These are phyloP conservation scores for Metschnikowia proteae DNA, from an alignment of 805 yeast species.

Conservation along the genomic window DNA sequence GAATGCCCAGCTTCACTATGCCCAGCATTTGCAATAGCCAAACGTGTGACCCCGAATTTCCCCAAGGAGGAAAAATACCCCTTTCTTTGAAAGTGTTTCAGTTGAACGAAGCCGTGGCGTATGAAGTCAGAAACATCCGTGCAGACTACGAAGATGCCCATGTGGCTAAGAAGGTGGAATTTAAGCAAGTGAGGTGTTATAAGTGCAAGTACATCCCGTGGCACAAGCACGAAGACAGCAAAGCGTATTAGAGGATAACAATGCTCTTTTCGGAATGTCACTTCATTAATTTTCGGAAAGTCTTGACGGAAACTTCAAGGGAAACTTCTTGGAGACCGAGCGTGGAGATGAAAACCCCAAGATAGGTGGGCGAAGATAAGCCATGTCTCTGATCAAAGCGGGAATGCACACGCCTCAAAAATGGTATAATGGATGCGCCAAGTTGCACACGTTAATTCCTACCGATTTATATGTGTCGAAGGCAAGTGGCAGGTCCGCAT, in stretches of 20 bases:
- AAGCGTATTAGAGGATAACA: too few relatives aligned
- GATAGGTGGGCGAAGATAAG: too few relatives aligned
- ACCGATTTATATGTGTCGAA: too few relatives aligned
- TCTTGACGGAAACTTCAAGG: too few relatives aligned
- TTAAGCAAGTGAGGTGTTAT: slow-evolving; percentile 12
- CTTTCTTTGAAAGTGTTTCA: slow-evolving; percentile 10
- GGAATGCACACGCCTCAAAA: too few relatives aligned
- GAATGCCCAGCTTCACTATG: background rate
- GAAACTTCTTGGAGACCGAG: too few relatives aligned
- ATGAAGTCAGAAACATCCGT: slow-evolving; percentile 12
- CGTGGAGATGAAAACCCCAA: too few relatives aligned
- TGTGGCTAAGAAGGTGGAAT: slow-evolving; percentile 9
- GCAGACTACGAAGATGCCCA: slow-evolving; percentile 12
- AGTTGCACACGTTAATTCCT: too few relatives aligned
- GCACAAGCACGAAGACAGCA: slow-evolving; percentile 9
- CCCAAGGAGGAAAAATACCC: slow-evolving; percentile 3
- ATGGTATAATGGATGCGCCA: too few relatives aligned
- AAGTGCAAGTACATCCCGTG: slow-evolving; percentile 17
- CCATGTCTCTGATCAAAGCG: too few relatives aligned
- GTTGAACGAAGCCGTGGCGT: slow-evolving; percentile 15
- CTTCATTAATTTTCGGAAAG: background rate
- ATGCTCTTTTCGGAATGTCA: background rate
- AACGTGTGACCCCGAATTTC: background rate
- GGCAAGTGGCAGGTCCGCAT: too few relatives aligned
- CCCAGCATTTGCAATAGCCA: background rate